A percentile compares a stretch with the other conserved stretches of the same genome.
Evolutionary conservation across 2,329 filamentous ascomycete genomes (phyloP).

Genomic region (Dothiorella sarmentorum): DNA sequence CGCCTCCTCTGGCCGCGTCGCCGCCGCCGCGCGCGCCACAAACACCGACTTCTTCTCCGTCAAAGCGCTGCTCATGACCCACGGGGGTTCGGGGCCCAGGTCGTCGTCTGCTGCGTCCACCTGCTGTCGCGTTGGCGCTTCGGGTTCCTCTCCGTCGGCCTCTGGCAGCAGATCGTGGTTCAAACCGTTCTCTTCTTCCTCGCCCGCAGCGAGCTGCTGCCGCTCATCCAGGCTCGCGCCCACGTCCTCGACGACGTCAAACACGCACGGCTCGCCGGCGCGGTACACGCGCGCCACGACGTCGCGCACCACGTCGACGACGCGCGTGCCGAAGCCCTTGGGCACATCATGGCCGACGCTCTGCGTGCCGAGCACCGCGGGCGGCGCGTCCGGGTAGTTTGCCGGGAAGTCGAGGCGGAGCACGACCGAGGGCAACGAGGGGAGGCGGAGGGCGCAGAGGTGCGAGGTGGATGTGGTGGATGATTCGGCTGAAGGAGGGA

Average conservation of each 20-base stretch:
- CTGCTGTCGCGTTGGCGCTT: conserved; percentile 32
- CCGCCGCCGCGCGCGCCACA: conserved; percentile 69
- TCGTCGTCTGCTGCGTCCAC: conserved; percentile 32
- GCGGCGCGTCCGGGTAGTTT: conserved; percentile 72
- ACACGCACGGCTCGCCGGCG: conserved; percentile 77
- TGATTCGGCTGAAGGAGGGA: conserved; percentile 33
- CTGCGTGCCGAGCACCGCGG: conserved; percentile 72
- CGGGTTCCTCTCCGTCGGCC: too few species aligned
- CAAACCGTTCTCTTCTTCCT: conserved; percentile 23
- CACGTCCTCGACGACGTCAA: conserved; percentile 76
- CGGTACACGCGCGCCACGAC: conserved; percentile 66
- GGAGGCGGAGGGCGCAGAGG: conserved; percentile 64
- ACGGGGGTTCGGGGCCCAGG: conserved; percentile 50
- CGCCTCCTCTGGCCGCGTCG: conserved; percentile 68
- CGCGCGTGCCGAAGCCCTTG: conserved; percentile 68
- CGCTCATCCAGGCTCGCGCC: conserved; percentile 49
- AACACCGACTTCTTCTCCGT: conserved; percentile 87
- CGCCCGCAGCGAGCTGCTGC: conserved; percentile 34
- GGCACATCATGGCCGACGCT: conserved; percentile 66
- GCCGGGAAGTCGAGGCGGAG: conserved; percentile 64
- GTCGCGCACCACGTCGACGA: conserved; percentile 65
- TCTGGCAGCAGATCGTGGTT: conserved; percentile 21
- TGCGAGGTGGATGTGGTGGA: conserved; percentile 22
- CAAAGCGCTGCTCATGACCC: conserved; percentile 71
- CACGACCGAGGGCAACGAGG: conserved; percentile 55